Evolutionary conservation across 2,329 filamentous ascomycete genomes (phyloP), one percentile per base, ranked within the genome.

Genomic region (Chrysosporium queenslandicum): DNA sequence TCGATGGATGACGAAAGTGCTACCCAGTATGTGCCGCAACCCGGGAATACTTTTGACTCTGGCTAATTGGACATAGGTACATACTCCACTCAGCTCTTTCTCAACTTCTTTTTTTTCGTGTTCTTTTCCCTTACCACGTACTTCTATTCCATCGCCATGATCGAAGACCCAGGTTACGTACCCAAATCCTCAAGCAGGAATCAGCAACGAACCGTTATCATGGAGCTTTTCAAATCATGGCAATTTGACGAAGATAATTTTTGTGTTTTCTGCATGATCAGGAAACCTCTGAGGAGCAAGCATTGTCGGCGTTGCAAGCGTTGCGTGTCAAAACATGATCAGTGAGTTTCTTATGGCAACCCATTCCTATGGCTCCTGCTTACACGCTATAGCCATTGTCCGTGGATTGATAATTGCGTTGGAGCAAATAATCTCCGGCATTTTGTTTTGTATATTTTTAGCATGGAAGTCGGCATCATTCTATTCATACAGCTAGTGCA

Each of bases 401-500:
- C 92, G 0, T 98, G 92, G 92, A 87, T 97, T 21, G 86, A 94
- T 71, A 97, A 96, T 69, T 98, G 92, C 63, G 81, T 98, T 39
- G 92, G 87, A 40, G 80, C 92, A 58, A 97, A 97, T 72, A 98
- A 97, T 67, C 86, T 97, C 64, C 83, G 92, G 12, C 90, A 96
- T 61, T 98, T 98, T 68, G 86, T 96, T 63, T 73, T 96, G 46
- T 98, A 97, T 66, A 78, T 98, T 16, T 72, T 94, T 39, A 82
- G 72, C 61, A 72, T 98, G 56, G 86, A 88, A 51, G 58, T 86
- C 14, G 88, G 88, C 27, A 85, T 97, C 32, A 58, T 86, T 2
- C 62, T 80, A 1, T 83, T 89, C 59, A 79, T 94, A 58, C 80
- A 78, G 66, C 66, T 96, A 34, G 76, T 83, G 18, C 81, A 91